Evolutionary conservation across 768 basidiomycete genomes (phyloP).

Genomic region (Psilocybe tampanensis): DNA sequence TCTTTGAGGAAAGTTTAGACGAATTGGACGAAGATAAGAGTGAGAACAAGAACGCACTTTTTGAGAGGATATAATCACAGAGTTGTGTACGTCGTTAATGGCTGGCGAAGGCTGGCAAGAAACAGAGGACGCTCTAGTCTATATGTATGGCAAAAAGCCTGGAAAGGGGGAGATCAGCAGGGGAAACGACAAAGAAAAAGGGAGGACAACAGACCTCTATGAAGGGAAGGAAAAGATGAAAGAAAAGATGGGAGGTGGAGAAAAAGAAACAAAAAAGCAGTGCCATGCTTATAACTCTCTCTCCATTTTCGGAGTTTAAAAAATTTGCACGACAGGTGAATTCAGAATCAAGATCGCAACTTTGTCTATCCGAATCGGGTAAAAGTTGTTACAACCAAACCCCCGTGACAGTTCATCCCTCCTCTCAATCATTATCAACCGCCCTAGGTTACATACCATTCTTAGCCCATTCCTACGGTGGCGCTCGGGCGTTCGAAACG

Average conservation of each 20-base stretch:
- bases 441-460: no score
- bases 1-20: conserved; percentile 35
- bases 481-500: conserved; percentile 12
- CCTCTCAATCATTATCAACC: no score
- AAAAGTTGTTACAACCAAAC: conserved; percentile 12
- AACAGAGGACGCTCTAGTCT: conserved; percentile 70
- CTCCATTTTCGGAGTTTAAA: conserved; percentile 38
- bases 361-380: conserved; percentile 11
- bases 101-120: conserved; percentile 55
- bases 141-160: conserved; percentile 42
- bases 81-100: conserved; percentile 44
- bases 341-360: conserved; percentile 10
- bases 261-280: conserved; percentile 31
- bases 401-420: conserved; percentile 14
- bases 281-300: conserved; percentile 34
- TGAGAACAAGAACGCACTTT: conserved; percentile 38
- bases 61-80: conserved; percentile 32
- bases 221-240: conserved; percentile 34
- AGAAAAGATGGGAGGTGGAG: conserved; percentile 36
- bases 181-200: not conserved
- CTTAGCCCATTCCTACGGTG: no score
- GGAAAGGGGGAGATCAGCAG: conserved; percentile 11
- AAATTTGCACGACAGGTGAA: conserved; percentile 34
- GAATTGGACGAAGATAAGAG: not conserved
- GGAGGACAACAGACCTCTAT: conserved; percentile 38